Percentiles rank a stretch among this genome's conserved stretches.
These are phyloP conservation scores for Talaromyces sp. DNA, from an alignment of 2,329 filamentous ascomycete genomes.

Conservation along the genomic window DNA sequence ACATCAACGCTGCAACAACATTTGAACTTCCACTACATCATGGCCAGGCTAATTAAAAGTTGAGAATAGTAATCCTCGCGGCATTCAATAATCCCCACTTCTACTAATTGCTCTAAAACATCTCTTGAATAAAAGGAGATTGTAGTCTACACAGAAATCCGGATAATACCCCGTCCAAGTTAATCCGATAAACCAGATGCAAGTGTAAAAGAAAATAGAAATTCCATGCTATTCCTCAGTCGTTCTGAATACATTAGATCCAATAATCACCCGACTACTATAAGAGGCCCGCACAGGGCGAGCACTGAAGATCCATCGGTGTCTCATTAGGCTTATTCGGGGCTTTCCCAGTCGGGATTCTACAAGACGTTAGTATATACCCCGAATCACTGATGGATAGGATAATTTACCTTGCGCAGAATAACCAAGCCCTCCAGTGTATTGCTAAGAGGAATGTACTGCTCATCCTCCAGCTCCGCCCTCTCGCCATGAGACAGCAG, in stretches of 20 bases:
- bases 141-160: constrained; percentile 15
- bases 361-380: constrained; percentile 31
- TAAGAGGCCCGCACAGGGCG: constrained; percentile 19
- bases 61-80: neutral
- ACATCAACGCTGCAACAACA: neutral
- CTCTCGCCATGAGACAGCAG: constrained; percentile 92
- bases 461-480: constrained; percentile 94
- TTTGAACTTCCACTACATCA: neutral
- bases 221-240: constrained; percentile 36
- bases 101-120: neutral
- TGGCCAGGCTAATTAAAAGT: neutral
- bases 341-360: constrained; percentile 51
- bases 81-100: neutral
- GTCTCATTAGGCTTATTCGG: constrained; percentile 35
- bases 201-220: constrained; percentile 19
- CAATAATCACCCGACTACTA: constrained; percentile 29
- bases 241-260: constrained; percentile 41
- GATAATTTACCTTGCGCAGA: constrained; percentile 78
- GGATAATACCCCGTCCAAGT: neutral
- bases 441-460: constrained; percentile 90
- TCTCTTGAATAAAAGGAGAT: neutral
- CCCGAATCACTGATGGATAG: neutral
- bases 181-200: constrained; percentile 15
- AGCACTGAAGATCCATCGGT: constrained; percentile 21
- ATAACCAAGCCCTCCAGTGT: constrained; percentile 95